phyloP scores from a whole-genome alignment of 306 rosid genomes.

The Prunus dulcis region DNA sequence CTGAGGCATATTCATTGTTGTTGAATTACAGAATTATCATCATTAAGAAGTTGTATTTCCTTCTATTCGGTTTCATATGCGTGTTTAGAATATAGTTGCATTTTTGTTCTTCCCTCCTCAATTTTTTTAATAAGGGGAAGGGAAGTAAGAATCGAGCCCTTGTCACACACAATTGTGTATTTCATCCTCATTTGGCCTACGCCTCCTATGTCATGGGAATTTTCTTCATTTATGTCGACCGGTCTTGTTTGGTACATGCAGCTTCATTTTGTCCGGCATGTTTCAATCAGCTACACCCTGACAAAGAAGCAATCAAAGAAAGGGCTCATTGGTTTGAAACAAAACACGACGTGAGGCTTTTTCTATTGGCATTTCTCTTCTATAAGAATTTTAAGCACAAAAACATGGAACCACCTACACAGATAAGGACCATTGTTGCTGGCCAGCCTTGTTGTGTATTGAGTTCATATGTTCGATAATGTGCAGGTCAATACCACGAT shows the following conservation, averaged over 20 bases:
- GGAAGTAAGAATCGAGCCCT: not conserved
- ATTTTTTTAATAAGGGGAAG: not conserved
- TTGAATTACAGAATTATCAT: not conserved
- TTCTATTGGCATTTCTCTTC: not conserved
- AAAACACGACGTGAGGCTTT: slow-evolving; percentile 38
- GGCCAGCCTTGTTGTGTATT: not conserved
- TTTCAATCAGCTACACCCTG: slow-evolving; percentile 47
- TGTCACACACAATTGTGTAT: slow-evolving; percentile 8
- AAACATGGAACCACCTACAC: slow-evolving; percentile 12
- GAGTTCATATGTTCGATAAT: not conserved
- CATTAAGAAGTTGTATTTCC: not conserved
- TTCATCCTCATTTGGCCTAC: slow-evolving; percentile 13
- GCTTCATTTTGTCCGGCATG: slow-evolving; percentile 72
- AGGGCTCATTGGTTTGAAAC: slow-evolving; percentile 24
- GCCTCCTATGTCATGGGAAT: not conserved
- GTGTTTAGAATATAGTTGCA: not conserved
- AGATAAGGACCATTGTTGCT: slow-evolving; percentile 9
- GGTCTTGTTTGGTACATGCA: slow-evolving; percentile 32
- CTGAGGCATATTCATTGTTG: not conserved
- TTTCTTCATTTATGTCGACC: slow-evolving; percentile 8
- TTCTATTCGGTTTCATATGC: not conserved
- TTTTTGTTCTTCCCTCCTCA: not conserved
- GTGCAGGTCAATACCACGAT: slow-evolving; percentile 45
- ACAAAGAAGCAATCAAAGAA: slow-evolving; percentile 44
- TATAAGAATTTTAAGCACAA: not conserved